Percentiles rank a stretch among this genome's conserved stretches.
These are phyloP conservation scores for Aspergillus pseudonomiae DNA, from an alignment of 2,329 filamentous ascomycete species.

Conservation along the genomic window DNA sequence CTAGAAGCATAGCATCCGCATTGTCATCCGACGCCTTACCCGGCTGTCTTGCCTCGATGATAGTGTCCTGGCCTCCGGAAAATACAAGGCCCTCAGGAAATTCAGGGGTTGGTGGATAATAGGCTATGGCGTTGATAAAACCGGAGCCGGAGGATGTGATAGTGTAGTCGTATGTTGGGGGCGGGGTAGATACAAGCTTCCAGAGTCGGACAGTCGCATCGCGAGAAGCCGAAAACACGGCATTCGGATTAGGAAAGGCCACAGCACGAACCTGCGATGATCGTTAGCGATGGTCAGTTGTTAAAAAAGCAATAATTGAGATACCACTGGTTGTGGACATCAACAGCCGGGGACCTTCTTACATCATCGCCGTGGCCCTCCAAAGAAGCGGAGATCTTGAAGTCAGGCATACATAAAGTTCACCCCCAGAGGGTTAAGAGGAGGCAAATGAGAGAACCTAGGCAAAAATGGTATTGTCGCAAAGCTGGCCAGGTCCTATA, in stretches of 20 bases:
- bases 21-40: slow-evolving; percentile 69
- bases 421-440: slow-evolving; percentile 4
- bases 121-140: slow-evolving; percentile 86
- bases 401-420: slow-evolving; percentile 68
- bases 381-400: slow-evolving; percentile 90
- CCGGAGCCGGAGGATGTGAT: slow-evolving; percentile 78
- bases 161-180: slow-evolving; percentile 74
- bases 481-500: background rate
- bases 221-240: slow-evolving; percentile 82
- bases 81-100: slow-evolving; percentile 80
- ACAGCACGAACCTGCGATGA: slow-evolving; percentile 77
- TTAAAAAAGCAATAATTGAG: slow-evolving; percentile 21
- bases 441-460: background rate
- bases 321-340: slow-evolving; percentile 16
- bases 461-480: background rate
- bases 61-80: slow-evolving; percentile 86
- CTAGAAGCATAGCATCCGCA: slow-evolving; percentile 82
- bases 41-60: slow-evolving; percentile 85
- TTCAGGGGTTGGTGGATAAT: slow-evolving; percentile 67
- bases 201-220: slow-evolving; percentile 89
- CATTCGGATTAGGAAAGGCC: slow-evolving; percentile 71
- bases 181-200: slow-evolving; percentile 67
- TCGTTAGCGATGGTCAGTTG: slow-evolving; percentile 62
- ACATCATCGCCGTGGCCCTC: slow-evolving; percentile 93
- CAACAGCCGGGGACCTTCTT: slow-evolving; percentile 43